Evolutionary conservation across 768 basidiomycete species (phyloP).

Genomic region (Leccinum variicolor): DNA sequence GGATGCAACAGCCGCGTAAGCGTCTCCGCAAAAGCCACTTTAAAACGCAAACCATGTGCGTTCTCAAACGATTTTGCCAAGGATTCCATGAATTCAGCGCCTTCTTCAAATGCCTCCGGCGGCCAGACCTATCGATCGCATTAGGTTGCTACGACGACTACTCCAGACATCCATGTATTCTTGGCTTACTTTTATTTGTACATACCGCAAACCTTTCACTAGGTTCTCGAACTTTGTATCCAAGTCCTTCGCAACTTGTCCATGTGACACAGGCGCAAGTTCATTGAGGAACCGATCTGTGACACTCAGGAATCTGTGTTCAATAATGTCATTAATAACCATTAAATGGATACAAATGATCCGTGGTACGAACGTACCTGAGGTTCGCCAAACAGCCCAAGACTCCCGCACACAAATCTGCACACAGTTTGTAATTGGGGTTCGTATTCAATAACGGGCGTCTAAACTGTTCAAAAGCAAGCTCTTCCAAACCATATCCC

Average conservation of each 20-base stretch:
- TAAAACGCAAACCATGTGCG: constrained; percentile 79
- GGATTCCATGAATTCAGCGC: constrained; percentile 84
- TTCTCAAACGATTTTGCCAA: constrained; percentile 80
- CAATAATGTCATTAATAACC: neutral
- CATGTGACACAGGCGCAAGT: constrained; percentile 67
- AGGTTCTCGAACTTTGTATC: constrained; percentile 85
- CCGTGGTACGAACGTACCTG: constrained; percentile 47
- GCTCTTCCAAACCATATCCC: constrained; percentile 81
- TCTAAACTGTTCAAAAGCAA: constrained; percentile 82
- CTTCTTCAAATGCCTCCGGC: constrained; percentile 88
- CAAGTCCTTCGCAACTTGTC: constrained; percentile 73
- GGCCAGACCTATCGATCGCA: constrained; percentile 72
- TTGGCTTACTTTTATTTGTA: constrained; percentile 69
- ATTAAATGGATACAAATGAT: neutral
- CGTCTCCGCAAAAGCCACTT: constrained; percentile 82
- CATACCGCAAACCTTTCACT: constrained; percentile 73
- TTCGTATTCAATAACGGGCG: constrained; percentile 62
- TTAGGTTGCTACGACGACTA: neutral
- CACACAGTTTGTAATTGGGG: constrained; percentile 75
- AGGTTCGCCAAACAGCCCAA: constrained; percentile 79
- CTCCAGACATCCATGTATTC: neutral
- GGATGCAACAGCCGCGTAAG: constrained; percentile 77
- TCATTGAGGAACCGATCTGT: constrained; percentile 87
- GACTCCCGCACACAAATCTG: constrained; percentile 80
- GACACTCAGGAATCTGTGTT: constrained; percentile 78